Evolutionary conservation across 2,329 filamentous ascomycete species (phyloP).

Genomic region (Fusarium napiforme): DNA sequence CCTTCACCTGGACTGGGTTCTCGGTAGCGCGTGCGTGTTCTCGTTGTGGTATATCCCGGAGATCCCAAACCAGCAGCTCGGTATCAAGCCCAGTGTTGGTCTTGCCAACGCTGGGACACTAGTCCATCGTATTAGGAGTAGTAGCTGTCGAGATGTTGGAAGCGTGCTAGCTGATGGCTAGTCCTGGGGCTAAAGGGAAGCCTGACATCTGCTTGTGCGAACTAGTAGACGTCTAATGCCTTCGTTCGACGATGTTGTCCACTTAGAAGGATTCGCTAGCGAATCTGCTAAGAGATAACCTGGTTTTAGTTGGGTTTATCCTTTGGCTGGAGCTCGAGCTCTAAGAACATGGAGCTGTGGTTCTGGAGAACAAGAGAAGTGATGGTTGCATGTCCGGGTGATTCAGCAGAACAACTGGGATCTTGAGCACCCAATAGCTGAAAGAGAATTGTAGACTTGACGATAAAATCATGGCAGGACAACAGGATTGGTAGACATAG

Average conservation of each 20-base stretch:
- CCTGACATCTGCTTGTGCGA: too few species aligned
- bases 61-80: not conserved
- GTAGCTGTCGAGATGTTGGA: not conserved
- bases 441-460: not conserved
- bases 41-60: not conserved
- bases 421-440: not conserved
- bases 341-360: too few species aligned
- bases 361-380: too few species aligned
- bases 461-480: not conserved
- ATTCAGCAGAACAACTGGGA: not conserved
- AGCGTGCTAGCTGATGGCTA: not conserved
- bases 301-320: accelerated
- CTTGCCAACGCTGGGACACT: not conserved
- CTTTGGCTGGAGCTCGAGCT: not conserved
- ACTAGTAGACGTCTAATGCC: not conserved
- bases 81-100: not conserved
- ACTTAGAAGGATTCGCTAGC: not conserved
- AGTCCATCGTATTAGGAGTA: not conserved
- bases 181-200: not conserved
- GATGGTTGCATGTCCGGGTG: not conserved
- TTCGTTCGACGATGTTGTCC: not conserved
- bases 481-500: accelerated
- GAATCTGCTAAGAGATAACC: accelerated
- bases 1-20: accelerated
- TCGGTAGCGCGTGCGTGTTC: not conserved